phyloP scores from a whole-genome alignment of 306 rosid species.

The Adenanthera pavonina region DNA sequence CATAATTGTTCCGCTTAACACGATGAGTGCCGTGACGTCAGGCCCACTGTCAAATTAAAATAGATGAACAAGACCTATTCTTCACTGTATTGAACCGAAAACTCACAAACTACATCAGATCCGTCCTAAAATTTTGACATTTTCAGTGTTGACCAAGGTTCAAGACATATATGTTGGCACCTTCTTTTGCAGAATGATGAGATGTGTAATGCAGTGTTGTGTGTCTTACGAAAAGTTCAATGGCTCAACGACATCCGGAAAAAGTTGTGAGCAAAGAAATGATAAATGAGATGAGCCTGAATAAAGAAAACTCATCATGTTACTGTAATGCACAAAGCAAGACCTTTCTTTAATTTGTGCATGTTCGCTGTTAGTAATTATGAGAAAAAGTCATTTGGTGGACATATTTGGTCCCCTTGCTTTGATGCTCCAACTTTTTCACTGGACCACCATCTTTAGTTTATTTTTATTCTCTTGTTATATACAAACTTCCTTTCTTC shows the following conservation, averaged over 20 bases:
- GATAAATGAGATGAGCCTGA: constrained; percentile 36
- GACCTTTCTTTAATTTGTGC: constrained; percentile 38
- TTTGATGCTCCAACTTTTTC: constrained; percentile 51
- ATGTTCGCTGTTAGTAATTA: constrained; percentile 57
- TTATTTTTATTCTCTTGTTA: background rate
- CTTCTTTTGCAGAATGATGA: constrained; percentile 24
- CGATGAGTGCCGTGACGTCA: too few species aligned
- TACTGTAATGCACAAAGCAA: constrained; percentile 41
- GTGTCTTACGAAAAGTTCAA: constrained; percentile 33
- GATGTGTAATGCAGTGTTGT: background rate
- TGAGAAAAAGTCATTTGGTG: constrained; percentile 51
- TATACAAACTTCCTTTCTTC: constrained; percentile 37
- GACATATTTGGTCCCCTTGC: constrained; percentile 55
- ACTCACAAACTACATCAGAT: background rate
- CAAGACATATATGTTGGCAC: background rate
- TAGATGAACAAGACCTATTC: background rate
- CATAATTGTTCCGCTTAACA: too few species aligned
- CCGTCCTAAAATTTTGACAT: background rate
- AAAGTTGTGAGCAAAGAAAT: constrained; percentile 36
- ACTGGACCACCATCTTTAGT: constrained; percentile 46
- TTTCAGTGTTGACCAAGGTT: background rate
- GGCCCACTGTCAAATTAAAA: too few species aligned
- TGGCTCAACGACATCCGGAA: constrained; percentile 25
- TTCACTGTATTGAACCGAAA: background rate
- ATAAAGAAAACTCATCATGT: constrained; percentile 41